Base-by-base conservation (phyloP, 768 basidiomycete genomes). In the Mycena haematopus region DNA sequence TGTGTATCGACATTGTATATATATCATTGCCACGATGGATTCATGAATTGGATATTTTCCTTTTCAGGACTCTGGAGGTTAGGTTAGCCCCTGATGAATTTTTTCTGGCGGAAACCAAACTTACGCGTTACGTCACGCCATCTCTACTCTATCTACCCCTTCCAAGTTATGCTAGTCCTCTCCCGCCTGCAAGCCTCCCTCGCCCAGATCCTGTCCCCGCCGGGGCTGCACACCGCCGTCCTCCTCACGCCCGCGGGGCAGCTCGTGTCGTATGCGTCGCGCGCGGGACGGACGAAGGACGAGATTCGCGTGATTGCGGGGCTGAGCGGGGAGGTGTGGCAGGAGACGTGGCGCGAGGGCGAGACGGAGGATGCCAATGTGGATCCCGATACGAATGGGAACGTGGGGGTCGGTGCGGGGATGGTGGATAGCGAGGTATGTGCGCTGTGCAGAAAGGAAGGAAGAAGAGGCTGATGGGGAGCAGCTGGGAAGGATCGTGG, bases 381-480 rank as follows among this genome's bases (percentile, higher is more conserved):
- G 29, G 29, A 31, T 9, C 4, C 29, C 29, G 29, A 9, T 31
- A 9, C 29, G 9, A 9, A 9, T 9, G 29, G 6, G 29, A 31
- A n/a, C n/a, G n/a, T 9, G 9, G 29, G 29, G 29, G 29, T 4
- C 29, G 86, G 84, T 11, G 78, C 80, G 47, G 90, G 89, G 19
- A 89, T 89, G 86, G 88, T 87, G 3, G 91, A 93, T 62, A 87
- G 88, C 72, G 91, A 93, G 83, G 91, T 91, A 67, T 68, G 79
- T 73, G 19, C 22, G 31, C 7, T 14, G 22, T 24, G 2, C n/a
- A 10, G 44, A 1, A 6, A 8, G 1, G 14, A 42, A 4, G n/a
- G n/a, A 11, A 13, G 25, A 9, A 27, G 10, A 22, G 22, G 46
- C 10, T 47, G 8, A 17, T 47, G 25, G 27, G 21, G 9, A 8